Conservation (phyloP, 257 asterid species). For the Cordia subcordata region DNA sequence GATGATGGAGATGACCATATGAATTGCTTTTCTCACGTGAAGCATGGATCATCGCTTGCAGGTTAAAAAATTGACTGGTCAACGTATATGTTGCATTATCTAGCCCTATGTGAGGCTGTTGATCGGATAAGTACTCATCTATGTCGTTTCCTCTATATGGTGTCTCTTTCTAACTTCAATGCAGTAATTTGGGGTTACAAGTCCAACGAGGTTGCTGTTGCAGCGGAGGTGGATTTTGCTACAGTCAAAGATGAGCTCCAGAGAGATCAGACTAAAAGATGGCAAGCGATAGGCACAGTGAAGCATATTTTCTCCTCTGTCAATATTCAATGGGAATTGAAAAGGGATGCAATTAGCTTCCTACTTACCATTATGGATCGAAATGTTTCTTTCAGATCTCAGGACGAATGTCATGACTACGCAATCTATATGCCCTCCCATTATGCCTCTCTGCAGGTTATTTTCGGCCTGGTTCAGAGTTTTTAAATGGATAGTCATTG, state of each 20-base stretch:
- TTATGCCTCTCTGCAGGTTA: slow-evolving; percentile 55
- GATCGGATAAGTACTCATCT: slow-evolving; percentile 15
- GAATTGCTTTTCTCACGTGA: slow-evolving; percentile 70
- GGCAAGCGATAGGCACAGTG: slow-evolving; percentile 73
- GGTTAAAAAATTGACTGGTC: slow-evolving; percentile 28
- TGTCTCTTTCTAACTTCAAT: slow-evolving; percentile 16
- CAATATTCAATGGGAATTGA: slow-evolving; percentile 58
- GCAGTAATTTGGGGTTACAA: slow-evolving; percentile 83
- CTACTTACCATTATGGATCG: slow-evolving; percentile 58
- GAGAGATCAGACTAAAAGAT: slow-evolving; percentile 61
- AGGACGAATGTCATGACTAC: slow-evolving; percentile 34
- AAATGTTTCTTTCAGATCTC: slow-evolving; percentile 21
- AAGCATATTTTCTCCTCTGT: slow-evolving; percentile 45
- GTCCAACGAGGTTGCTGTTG: slow-evolving; percentile 51
- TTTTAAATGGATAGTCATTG: not conserved
- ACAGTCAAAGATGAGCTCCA: slow-evolving; percentile 55
- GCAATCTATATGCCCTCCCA: slow-evolving; percentile 42
- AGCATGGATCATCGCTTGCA: slow-evolving; percentile 76
- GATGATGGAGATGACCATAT: slow-evolving; percentile 45
- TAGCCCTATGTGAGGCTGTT: slow-evolving; percentile 11
- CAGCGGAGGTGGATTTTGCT: slow-evolving; percentile 57
- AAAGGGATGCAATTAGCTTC: slow-evolving; percentile 53
- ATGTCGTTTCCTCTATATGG: slow-evolving; percentile 9
- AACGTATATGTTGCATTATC: not conserved
- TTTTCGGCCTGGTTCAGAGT: slow-evolving; percentile 8